Base-by-base conservation (phyloP, 2,329 filamentous ascomycete species). In the Ramularia endophylla region DNA sequence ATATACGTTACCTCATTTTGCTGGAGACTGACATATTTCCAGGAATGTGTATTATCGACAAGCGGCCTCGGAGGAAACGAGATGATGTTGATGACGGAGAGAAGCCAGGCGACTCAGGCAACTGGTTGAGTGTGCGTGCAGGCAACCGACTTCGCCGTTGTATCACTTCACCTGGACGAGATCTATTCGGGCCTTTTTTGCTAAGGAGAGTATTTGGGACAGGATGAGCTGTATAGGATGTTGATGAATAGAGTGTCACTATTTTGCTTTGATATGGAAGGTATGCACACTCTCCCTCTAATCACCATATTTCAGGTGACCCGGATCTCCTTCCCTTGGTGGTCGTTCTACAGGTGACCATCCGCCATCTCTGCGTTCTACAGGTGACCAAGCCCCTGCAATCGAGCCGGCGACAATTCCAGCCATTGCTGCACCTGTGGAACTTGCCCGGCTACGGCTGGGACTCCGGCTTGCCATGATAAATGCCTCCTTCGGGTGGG, bases 141-240 rank as follows among this genome's bases (percentile, higher is more conserved):
- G 88, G 89, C 5, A 98, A 97, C 66, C 75, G 86, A 40, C 75
- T 98, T 50, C 77, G 79, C 63, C 77, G 87, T 59, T 83, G 89
- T 62, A 73, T 86, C 36, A 62, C 58, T 37, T 77, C 83, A 49
- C 87, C 86, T 0, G 87, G 83, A 2, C 73, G 77, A 53, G 73
- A 80, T 6, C 64, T 68, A 64, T 55, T 61, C 35, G 57, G 53
- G 9, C 38, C 35, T 19, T 50, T 53, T 16, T 32, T 61, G 48
- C 31, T 61, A 32, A 47, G 47, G 36, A 46, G 55, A 31, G 48
- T 61, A 2, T 57, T 61, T 38, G 18, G 7, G 1, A 17, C 41
- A 29, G 20, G 42, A 25, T 29, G 27, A 28, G 22, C 22, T 25
- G 22, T 11, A 11, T 25, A 25, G 22, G 22, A 11, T 6, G 22